Evolutionary conservation across 2,329 filamentous ascomycete genomes (phyloP).

Genomic region (Botrytis byssoidea): DNA sequence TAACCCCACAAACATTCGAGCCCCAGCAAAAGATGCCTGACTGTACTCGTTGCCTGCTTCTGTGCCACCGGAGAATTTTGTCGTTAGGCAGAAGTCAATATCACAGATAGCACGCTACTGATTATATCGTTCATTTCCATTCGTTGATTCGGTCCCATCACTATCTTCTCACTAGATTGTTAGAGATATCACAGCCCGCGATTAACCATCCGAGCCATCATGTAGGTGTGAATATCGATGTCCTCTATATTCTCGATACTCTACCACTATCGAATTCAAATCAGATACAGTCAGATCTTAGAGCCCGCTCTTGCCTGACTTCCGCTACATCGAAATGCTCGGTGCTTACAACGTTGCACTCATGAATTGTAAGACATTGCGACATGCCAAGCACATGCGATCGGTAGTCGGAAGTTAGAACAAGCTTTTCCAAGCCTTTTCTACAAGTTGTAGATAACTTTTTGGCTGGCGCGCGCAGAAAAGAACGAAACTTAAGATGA

Average conservation of each 20-base stretch:
- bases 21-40: not conserved
- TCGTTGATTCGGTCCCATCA: not conserved
- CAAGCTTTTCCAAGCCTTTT: constrained; percentile 12
- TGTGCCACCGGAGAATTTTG: not conserved
- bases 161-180: not conserved
- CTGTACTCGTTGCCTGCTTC: constrained; percentile 8
- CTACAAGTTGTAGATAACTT: not conserved
- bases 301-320: not conserved
- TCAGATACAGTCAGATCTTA: not conserved
- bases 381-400: not conserved
- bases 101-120: not conserved
- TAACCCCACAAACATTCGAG: not conserved
- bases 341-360: not conserved
- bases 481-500: not conserved
- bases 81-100: not conserved
- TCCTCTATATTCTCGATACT: not conserved
- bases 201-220: not conserved
- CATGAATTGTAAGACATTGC: not conserved
- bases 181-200: not conserved
- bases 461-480: not conserved
- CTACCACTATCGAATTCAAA: not conserved
- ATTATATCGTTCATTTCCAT: constrained; percentile 3
- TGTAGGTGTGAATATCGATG: not conserved
- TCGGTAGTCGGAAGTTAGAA: not conserved
- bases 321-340: not conserved